A percentile compares a stretch with the other conserved stretches of the same genome.
These are phyloP conservation scores for Coniochaeta sp. DNA, from an alignment of 2,329 filamentous ascomycete genomes.

Conservation along the genomic window DNA sequence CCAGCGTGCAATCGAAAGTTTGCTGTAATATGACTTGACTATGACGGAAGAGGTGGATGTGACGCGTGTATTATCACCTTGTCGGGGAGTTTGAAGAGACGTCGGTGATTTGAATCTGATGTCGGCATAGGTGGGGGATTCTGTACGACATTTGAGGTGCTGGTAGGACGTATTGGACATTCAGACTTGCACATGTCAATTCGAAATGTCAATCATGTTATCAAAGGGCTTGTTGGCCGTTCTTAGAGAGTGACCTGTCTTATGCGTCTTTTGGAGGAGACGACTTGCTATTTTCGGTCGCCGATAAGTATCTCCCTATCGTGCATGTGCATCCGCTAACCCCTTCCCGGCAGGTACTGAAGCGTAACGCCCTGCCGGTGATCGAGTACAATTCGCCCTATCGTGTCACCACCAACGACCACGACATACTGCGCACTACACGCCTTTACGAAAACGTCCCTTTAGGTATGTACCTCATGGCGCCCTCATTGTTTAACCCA, in stretches of 20 bases:
- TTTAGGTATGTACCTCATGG: too few relatives aligned
- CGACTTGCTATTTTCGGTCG: background rate
- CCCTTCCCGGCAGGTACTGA: background rate
- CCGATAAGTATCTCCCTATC: background rate
- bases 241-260: background rate
- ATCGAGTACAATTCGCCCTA: background rate
- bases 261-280: background rate
- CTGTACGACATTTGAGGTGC: background rate
- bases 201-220: background rate
- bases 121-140: background rate
- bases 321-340: background rate
- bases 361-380: background rate
- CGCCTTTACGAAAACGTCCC: too few relatives aligned
- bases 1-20: background rate
- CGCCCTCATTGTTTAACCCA: too few relatives aligned
- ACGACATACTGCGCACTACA: too few relatives aligned
- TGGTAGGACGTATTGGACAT: background rate
- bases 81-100: background rate
- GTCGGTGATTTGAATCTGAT: background rate
- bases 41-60: background rate
- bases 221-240: background rate
- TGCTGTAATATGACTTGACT: background rate
- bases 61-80: background rate
- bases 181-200: background rate
- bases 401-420: too few relatives aligned